phyloP scores from a whole-genome alignment of 768 basidiomycete species.

The Mycena chlorophos region DNA sequence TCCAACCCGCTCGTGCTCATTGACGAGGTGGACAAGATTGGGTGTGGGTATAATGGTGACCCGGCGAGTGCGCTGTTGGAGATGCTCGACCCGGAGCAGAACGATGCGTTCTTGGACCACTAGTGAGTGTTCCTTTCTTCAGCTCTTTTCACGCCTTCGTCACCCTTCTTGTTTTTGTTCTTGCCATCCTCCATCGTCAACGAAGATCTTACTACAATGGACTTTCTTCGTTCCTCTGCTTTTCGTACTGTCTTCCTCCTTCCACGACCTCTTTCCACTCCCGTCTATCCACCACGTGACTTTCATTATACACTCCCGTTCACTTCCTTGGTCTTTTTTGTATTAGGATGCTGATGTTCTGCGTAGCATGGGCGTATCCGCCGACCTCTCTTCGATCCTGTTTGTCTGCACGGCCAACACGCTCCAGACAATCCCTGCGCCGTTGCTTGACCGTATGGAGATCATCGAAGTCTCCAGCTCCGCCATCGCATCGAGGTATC shows the following conservation, averaged over 20 bases:
- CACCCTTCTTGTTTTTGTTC: too few relatives aligned
- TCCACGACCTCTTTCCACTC: too few relatives aligned
- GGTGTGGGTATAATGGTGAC: constrained; percentile 87
- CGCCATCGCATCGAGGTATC: constrained; percentile 82
- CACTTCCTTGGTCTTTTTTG: too few relatives aligned
- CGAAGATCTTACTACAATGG: too few relatives aligned
- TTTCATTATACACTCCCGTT: too few relatives aligned
- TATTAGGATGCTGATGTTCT: not conserved
- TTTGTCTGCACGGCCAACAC: constrained; percentile 98
- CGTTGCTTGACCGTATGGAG: constrained; percentile 94
- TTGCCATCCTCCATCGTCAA: too few relatives aligned
- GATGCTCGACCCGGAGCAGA: constrained; percentile 95
- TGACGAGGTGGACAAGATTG: constrained; percentile 96
- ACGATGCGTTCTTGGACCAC: constrained; percentile 90
- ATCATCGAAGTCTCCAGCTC: constrained; percentile 92
- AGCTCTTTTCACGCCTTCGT: too few relatives aligned
- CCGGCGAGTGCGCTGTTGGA: constrained; percentile 88
- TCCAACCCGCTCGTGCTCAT: constrained; percentile 94
- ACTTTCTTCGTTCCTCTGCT: too few relatives aligned
- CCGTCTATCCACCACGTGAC: too few relatives aligned
- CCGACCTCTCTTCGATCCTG: constrained; percentile 92
- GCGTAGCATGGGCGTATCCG: constrained; percentile 91
- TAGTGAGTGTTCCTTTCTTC: constrained; percentile 65
- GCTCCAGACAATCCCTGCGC: constrained; percentile 91
- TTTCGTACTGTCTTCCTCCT: not conserved